Evolutionary conservation across 2,329 filamentous ascomycete species (phyloP), one percentile per base, ranked within the genome.

Genomic region (Stromatinia cepivora): DNA sequence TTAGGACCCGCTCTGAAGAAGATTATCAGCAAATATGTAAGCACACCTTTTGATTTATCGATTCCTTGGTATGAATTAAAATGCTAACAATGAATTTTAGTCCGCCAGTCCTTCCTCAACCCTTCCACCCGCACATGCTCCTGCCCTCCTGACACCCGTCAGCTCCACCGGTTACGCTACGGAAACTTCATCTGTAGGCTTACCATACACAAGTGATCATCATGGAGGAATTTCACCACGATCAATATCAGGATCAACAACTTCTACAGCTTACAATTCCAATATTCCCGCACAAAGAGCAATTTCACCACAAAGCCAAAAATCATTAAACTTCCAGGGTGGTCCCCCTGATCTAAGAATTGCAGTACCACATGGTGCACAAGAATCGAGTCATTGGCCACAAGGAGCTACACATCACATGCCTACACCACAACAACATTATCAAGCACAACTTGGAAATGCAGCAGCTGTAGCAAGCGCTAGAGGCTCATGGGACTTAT

Each of bases 11-110:
- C 95, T 0, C 85, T 99, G 73, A 97, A 96, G 86, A 99, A 99
- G 84, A 98, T 99, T 77, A 97, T 99, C 79, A 90, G 92, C 77
- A 99, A 99, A 90, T 99, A 98, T 72, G 78, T 78, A 73, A 73
- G 76, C 74, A n/a, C 17, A n/a, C 34, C 9, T 17, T 28, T 34
- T 42, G 52, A 36, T 42, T 48, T 52, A 42, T 57, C 46, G 6
- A 34, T 42, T 22, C 31, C 25, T 63, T 39, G 46, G 22, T 28
- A 25, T 36, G 31, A 11, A 25, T 7, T 20, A 7, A 53, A 28
- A 63, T 65, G 22, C 54, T 59, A 36, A 54, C 69, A 53, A 72
- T 77, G 58, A 34, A 34, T 50, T 13, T 15, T 64, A 79, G 78
- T 79, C 77, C 69, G 77, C 77, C 9, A 78, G 76, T 64, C 77